Evolutionary conservation across 1,284 basidiomycete species (phyloP), one percentile per base, ranked within the genome.

Genomic region (Rhodotorula sp.): DNA sequence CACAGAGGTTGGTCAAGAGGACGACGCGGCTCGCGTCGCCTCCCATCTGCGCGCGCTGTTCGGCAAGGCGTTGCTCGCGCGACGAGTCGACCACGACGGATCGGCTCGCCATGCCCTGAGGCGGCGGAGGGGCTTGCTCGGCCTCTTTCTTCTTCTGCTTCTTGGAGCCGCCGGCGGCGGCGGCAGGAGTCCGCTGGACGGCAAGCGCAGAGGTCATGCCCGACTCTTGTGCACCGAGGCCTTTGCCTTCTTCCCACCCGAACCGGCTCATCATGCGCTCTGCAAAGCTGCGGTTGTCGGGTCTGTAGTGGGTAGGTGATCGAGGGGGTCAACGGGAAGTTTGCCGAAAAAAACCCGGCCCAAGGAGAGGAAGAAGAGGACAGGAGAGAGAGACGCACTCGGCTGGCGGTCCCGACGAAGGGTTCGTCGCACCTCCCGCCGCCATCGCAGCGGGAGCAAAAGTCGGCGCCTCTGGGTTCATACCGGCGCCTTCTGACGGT

Each of bases 181-280:
- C 31, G 3, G 61, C 34, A 1, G 61, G 34, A 4, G 56, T 38
- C 5, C 62, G 49, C 48, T 59, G 55, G 18, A 74, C 73, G 45
- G 64, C 65, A 18, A 97, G 85, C 3, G 94, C 92, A 69, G 94
- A 90, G 57, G 93, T 86, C 66, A 97, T 95, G 8, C 94, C 94
- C 18, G 86, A 86, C 4, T 89, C 90, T 72, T 90, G 88, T 0
- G 86, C 88, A 60, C 93, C 94, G 3, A 97, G 85, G 18, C 92
- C 94, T 81, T 93, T 89, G 2, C 94, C 94, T 79, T 93, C 90
- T 79, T 91, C 90, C 81, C 97, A 93, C 0, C 94, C 94, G 90
- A 91, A 95, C 82, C 93, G 95, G 8, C 90, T 89, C 92, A 93
- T 93, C 70, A 91, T 80, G 38, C 89, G 87, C 19, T 88, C 87